Percentiles rank a stretch among this genome's conserved stretches.
These are phyloP conservation scores for Apiospora pterosperma DNA, from an alignment of 2,329 filamentous ascomycete genomes.

Conservation along the genomic window DNA sequence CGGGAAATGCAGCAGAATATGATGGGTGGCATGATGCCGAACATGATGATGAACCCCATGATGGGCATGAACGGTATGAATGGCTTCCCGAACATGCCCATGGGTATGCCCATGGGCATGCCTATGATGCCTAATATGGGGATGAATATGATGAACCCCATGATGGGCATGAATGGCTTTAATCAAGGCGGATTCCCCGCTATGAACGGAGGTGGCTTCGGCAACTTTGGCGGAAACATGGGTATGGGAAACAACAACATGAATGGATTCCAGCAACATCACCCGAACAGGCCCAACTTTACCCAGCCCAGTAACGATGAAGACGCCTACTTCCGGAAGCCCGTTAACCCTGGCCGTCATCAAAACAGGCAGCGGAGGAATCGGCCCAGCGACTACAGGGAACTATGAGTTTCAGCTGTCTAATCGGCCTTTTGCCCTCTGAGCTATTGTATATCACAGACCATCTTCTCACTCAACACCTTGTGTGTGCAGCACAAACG, in stretches of 20 bases:
- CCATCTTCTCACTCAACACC: not conserved
- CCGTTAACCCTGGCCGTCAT: constrained; percentile 89
- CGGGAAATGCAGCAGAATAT: constrained; percentile 44
- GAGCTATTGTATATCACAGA: not conserved
- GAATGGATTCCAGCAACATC: constrained; percentile 20
- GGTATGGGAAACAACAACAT: constrained; percentile 27
- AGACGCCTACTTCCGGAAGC: constrained; percentile 91
- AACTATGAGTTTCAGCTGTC: constrained; percentile 51
- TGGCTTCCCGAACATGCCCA: constrained; percentile 28
- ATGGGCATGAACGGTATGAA: constrained; percentile 36
- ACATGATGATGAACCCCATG: constrained; percentile 43
- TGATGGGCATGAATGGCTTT: constrained; percentile 36
- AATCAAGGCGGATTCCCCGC: constrained; percentile 24
- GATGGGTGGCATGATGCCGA: constrained; percentile 44
- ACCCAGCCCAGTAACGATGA: constrained; percentile 66
- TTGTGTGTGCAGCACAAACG: not conserved
- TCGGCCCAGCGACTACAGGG: constrained; percentile 86
- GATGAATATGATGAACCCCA: constrained; percentile 32
- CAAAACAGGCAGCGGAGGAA: constrained; percentile 76
- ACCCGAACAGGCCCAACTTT: constrained; percentile 33
- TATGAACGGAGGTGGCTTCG: constrained; percentile 31
- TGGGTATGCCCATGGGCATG: constrained; percentile 30
- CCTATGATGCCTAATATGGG: constrained; percentile 36
- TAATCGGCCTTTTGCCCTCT: not conserved
- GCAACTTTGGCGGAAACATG: constrained; percentile 31